These are phyloP conservation scores for Hemisphaericaspora subhashii DNA, from an alignment of 1,139 yeast species.

Conservation along the genomic window DNA sequence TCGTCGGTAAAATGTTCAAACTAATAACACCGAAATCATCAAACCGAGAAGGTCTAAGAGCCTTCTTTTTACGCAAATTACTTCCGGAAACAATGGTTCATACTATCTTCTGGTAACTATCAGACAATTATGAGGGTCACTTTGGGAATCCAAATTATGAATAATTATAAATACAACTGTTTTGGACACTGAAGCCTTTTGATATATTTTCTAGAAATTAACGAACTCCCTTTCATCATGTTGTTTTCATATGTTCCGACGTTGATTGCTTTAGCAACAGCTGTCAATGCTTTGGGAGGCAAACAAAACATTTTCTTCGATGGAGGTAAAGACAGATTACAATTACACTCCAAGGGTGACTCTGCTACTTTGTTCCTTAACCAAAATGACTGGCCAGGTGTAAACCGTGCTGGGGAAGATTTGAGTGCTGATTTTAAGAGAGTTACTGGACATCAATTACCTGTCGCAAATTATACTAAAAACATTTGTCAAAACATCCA, in stretches of 20 bases:
- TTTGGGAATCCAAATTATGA: not conserved
- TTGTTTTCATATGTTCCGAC: slow-evolving; percentile 8
- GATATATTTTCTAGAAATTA: slow-evolving; percentile 1
- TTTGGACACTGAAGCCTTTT: not conserved
- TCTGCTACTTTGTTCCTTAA: slow-evolving; percentile 12
- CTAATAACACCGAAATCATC: not conserved
- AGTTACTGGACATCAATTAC: slow-evolving; percentile 9
- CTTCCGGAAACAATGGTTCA: no score
- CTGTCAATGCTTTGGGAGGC: slow-evolving; percentile 11
- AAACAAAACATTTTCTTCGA: slow-evolving; percentile 12
- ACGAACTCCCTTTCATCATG: not conserved
- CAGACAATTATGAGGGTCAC: slow-evolving; percentile 2
- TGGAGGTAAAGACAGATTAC: slow-evolving; percentile 5
- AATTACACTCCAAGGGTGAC: slow-evolving; percentile 7
- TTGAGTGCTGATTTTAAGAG: slow-evolving; percentile 9
- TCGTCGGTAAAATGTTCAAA: not conserved
- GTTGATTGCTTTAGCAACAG: slow-evolving; percentile 8
- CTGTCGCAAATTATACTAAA: slow-evolving; percentile 8
- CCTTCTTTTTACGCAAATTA: not conserved
- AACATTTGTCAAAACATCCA: slow-evolving; percentile 12
- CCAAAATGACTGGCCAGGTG: slow-evolving; percentile 18
- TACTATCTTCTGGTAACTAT: no score
- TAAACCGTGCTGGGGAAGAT: slow-evolving; percentile 10
- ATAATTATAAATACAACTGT: not conserved
- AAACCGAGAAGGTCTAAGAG: slow-evolving; percentile 5